Percentiles rank a stretch among this genome's conserved stretches.
phyloP scores from a whole-genome alignment of 176 grass and related monocot species.

The Aegilops speltoides region DNA sequence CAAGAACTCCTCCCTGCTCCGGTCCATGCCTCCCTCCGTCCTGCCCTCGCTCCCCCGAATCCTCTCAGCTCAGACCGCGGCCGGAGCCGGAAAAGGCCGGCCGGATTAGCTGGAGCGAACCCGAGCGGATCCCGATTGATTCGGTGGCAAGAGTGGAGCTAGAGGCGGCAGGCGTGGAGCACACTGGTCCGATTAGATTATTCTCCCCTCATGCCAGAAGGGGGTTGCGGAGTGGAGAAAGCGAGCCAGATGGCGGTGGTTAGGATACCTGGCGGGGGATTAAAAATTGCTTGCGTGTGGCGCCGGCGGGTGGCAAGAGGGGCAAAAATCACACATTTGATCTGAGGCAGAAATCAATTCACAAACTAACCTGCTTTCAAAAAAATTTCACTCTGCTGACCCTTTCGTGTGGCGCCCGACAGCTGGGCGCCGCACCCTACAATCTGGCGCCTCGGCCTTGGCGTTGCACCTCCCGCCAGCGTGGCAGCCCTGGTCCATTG shows the following conservation, averaged over 20 bases:
- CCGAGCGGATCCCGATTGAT: too few species aligned
- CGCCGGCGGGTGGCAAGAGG: neutral
- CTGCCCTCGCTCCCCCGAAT: neutral
- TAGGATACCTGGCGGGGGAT: neutral
- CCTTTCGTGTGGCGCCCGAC: too few species aligned
- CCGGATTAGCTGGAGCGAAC: neutral
- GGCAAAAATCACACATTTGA: too few species aligned
- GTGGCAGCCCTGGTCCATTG: too few species aligned
- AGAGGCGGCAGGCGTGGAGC: neutral
- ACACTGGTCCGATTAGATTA: neutral
- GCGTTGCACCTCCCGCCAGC: too few species aligned
- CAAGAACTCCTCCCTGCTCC: constrained; percentile 61
- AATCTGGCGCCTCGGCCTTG: too few species aligned
- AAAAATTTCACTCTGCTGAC: too few species aligned
- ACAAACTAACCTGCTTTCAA: too few species aligned
- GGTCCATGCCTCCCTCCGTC: constrained; percentile 21
- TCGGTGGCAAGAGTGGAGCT: neutral
- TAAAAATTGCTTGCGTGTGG: neutral
- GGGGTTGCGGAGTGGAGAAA: neutral
- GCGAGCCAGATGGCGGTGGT: neutral
- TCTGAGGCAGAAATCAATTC: too few species aligned
- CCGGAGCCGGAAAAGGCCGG: neutral
- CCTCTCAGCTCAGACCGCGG: neutral
- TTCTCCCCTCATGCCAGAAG: constrained; percentile 6
- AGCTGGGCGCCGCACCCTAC: too few species aligned